phyloP scores from a whole-genome alignment of 345 rosid genomes.

The Sisymbrium irio region DNA sequence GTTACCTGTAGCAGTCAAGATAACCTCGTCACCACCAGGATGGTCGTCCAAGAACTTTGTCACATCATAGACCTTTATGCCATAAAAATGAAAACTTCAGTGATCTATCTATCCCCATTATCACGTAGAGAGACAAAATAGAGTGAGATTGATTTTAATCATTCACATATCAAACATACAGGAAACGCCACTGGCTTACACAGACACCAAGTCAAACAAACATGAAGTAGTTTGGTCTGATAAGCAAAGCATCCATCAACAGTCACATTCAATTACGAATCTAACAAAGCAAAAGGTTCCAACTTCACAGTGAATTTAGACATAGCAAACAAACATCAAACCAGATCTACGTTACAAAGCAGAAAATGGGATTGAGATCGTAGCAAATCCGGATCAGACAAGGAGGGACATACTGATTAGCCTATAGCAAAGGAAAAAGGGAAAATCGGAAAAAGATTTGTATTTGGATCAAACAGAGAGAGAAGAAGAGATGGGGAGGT shows the following conservation, averaged over 20 bases:
- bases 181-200: background rate
- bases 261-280: background rate
- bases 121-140: background rate
- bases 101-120: background rate
- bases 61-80: conserved; percentile 60
- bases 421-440: too few species aligned
- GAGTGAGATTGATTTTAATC: too few species aligned
- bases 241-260: background rate
- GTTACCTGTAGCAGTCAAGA: conserved; percentile 63
- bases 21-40: conserved; percentile 82
- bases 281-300: too few species aligned
- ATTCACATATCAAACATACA: background rate
- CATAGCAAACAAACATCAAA: background rate
- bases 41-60: conserved; percentile 79
- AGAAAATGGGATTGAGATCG: background rate
- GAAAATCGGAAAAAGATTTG: too few species aligned
- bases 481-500: background rate
- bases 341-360: conserved; percentile 2
- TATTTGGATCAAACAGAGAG: too few species aligned
- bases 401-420: background rate
- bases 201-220: background rate
- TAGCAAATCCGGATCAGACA: background rate
- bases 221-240: background rate
- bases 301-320: too few species aligned
- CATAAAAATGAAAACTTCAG: background rate